These are phyloP conservation scores for Populus nigra DNA, from an alignment of 345 rosid species.

Conservation along the genomic window DNA sequence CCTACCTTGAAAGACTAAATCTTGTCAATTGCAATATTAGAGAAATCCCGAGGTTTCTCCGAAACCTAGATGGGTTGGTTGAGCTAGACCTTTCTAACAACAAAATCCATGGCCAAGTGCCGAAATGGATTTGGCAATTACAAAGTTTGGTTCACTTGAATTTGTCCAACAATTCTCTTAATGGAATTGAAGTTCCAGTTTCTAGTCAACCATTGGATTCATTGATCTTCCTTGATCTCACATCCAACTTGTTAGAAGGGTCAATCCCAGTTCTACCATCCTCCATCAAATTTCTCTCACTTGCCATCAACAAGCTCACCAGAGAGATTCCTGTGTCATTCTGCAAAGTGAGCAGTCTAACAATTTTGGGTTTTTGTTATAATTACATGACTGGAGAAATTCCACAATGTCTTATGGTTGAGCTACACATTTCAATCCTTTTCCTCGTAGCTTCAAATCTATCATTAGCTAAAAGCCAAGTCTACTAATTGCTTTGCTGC, in stretches of 20 bases:
- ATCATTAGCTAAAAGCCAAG: too few relatives aligned
- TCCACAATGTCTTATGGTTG: background rate
- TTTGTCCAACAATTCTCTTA: background rate
- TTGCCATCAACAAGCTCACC: background rate
- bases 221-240: background rate
- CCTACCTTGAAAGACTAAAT: too few relatives aligned
- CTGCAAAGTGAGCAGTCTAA: background rate
- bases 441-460: too few relatives aligned
- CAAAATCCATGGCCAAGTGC: background rate
- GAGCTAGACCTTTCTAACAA: background rate
- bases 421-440: too few relatives aligned
- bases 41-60: too few relatives aligned
- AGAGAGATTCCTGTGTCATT: background rate
- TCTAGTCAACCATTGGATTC: background rate
- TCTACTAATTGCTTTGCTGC: too few relatives aligned
- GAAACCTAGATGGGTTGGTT: background rate
- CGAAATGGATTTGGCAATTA: background rate
- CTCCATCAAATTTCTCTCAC: background rate
- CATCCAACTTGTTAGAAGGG: background rate
- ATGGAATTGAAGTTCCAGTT: background rate
- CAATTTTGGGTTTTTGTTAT: background rate
- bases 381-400: background rate
- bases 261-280: background rate
- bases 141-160: background rate
- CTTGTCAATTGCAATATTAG: too few relatives aligned